These are phyloP conservation scores for Schwanniomyces occidentalis DNA, from an alignment of 805 yeast species.

Conservation along the genomic window DNA sequence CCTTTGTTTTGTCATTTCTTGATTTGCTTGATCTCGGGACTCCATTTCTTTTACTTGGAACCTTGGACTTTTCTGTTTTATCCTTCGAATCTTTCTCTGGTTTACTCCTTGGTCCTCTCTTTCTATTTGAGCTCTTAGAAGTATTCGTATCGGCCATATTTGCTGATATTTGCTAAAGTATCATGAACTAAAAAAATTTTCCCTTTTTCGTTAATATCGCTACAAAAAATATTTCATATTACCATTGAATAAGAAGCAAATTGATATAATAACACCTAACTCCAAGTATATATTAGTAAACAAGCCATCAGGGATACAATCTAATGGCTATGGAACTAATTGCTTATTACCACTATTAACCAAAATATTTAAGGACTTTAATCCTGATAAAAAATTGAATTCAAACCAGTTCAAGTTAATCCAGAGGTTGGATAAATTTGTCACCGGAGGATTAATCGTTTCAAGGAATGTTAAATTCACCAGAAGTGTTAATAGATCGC, in stretches of 20 bases:
- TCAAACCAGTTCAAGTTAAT: constrained; percentile 13
- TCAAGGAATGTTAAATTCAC: constrained; percentile 18
- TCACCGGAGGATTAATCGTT: constrained; percentile 23
- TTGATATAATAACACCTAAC: constrained; percentile 15
- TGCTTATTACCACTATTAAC: constrained; percentile 15
- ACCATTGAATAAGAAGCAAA: constrained; percentile 4
- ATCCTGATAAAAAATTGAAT: constrained; percentile 10
- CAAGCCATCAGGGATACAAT: constrained; percentile 21
- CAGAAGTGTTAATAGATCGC: constrained; percentile 9
- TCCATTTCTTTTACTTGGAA: constrained; percentile 1
- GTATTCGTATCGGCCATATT: too few relatives aligned
- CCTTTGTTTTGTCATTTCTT: constrained; percentile 4
- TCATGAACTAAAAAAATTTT: too few relatives aligned
- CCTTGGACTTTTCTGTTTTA: neutral
- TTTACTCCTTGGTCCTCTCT: neutral
- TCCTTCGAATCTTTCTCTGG: constrained; percentile 1
- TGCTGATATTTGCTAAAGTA: too few relatives aligned
- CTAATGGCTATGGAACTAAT: constrained; percentile 12
- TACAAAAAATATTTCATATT: too few relatives aligned
- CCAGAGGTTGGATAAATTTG: constrained; percentile 23
- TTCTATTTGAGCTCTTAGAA: neutral
- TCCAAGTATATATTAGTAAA: constrained; percentile 19
- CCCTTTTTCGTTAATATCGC: too few relatives aligned
- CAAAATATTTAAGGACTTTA: constrained; percentile 8
- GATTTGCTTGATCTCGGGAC: constrained; percentile 1